Conservation (phyloP, 257 asterid species). For the Rubia yunnanensis region DNA sequence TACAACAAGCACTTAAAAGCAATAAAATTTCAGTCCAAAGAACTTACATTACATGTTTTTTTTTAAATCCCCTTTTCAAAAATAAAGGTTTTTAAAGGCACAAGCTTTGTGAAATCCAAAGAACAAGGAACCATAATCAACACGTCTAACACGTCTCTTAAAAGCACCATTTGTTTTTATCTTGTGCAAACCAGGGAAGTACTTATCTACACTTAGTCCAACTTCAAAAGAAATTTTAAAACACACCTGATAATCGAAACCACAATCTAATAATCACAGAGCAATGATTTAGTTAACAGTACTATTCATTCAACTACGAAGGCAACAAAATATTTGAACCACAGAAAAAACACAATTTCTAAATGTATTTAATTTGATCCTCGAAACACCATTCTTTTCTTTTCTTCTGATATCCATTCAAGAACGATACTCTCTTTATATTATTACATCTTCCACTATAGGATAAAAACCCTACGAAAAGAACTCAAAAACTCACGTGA, state of each 20-base stretch:
- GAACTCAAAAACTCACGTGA: no score
- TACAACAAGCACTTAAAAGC: background rate
- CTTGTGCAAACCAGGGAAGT: background rate
- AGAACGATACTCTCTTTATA: no score
- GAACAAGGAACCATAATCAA: no score
- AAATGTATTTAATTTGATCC: no score
- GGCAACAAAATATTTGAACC: background rate
- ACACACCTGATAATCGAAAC: background rate
- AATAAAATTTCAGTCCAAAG: constrained; percentile 1
- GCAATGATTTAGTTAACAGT: background rate
- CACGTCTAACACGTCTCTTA: no score
- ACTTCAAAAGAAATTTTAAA: background rate
- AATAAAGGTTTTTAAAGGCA: no score
- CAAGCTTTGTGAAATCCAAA: no score
- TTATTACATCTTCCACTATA: no score
- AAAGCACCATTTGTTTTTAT: background rate
- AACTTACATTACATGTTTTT: background rate
- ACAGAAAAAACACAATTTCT: background rate
- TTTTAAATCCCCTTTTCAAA: background rate
- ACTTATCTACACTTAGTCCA: background rate
- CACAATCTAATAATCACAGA: background rate
- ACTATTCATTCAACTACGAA: background rate
- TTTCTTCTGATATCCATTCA: no score
- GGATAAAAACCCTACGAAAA: no score
- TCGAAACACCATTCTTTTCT: no score